A percentile compares a stretch with the other conserved stretches of the same genome.
phyloP scores from a whole-genome alignment of 768 basidiomycete species.

The Lactarius hengduanensis region DNA sequence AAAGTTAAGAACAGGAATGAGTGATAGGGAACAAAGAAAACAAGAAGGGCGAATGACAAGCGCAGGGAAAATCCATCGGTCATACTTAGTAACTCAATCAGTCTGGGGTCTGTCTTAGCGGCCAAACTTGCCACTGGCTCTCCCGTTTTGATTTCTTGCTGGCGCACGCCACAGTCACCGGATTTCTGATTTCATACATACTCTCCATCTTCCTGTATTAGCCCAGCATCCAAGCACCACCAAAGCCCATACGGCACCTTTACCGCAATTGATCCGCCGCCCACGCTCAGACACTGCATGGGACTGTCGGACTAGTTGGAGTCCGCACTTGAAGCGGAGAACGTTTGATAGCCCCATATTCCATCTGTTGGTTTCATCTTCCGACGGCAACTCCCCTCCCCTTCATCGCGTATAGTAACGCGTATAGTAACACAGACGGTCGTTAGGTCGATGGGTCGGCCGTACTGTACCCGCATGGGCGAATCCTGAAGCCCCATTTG shows the following conservation, averaged over 20 bases:
- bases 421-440: not conserved
- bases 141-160: not conserved
- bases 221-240: not conserved
- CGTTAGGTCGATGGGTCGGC: not conserved
- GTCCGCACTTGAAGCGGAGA: not conserved
- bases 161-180: no score
- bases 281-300: not conserved
- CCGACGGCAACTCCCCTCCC: not conserved
- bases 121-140: not conserved
- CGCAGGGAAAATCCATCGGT: slow-evolving; percentile 1
- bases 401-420: not conserved
- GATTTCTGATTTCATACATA: no score
- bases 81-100: not conserved
- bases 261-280: not conserved
- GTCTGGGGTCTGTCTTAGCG: not conserved
- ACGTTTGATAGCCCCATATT: not conserved
- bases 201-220: not conserved
- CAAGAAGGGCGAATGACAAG: slow-evolving; percentile 10
- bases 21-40: slow-evolving; percentile 8
- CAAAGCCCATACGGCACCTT: not conserved
- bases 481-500: not conserved
- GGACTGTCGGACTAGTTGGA: not conserved
- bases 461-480: not conserved
- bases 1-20: slow-evolving; percentile 1
- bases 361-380: slow-evolving; percentile 6